Evolutionary conservation across 805 yeast genomes (phyloP), one percentile per base, ranked within the genome.

Genomic region (Yarrowia divulgata): DNA sequence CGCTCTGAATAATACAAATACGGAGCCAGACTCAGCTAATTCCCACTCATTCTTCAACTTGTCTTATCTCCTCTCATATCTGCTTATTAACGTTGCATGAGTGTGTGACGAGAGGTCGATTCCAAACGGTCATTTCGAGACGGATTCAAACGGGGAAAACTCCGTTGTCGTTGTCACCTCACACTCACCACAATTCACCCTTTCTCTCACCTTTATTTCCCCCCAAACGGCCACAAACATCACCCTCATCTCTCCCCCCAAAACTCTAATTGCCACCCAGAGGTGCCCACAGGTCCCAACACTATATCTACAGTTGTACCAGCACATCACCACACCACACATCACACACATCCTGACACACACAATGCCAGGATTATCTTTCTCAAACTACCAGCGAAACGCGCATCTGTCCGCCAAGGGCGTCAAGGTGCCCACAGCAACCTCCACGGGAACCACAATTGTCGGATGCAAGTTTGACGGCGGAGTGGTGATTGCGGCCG

Each of bases 401-500:
- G 86, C 85, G 70, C 88, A 81, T 73, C 84, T 95, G 68, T 84
- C 90, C 18, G 82, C 89, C 29, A 84, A 87, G 72, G 97, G 98
- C 13, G 86, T 85, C 75, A 86, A 88, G 3, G 82, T 87, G 43
- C 98, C 98, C 68, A 89, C 84, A 72, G 97, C 97, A 45, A 95
- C 99, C 0, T 92, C 98, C 29, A 95, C 99, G 1, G 99, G 99
- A 82, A 95, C 99, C n/a, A 95, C 99, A 0, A 95, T 95, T 82
- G 99, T 95, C 32, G 99, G 99, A 66, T 91, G 97, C 78, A 90
- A 90, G 77, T 94, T 90, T 80, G 83, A 90, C 68, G 94, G 92
- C 71, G 99, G 99, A 74, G 99, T 94, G 37, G 92, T 95, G 48
- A 92, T 95, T 79, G 98, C 99, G 13, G 99, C 99, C 10, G 99